phyloP scores from a whole-genome alignment of 306 rosid genomes.

The Cyclanthera cordifolia region DNA sequence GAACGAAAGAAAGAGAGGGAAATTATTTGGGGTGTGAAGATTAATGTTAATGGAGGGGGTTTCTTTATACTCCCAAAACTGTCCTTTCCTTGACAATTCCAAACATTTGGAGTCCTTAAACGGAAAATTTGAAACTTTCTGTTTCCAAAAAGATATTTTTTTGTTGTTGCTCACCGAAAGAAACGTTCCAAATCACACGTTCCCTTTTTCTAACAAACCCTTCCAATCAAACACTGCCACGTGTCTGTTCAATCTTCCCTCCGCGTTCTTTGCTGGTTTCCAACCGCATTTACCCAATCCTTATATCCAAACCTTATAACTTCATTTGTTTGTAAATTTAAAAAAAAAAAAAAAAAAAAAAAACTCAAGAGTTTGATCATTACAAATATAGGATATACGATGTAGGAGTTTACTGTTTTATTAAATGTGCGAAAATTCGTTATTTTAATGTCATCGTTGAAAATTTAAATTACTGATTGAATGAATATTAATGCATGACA shows the following conservation, averaged over 20 bases:
- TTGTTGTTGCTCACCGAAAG: background rate
- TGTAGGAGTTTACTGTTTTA: too few relatives aligned
- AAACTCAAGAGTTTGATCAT: too few relatives aligned
- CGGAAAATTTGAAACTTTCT: conserved; percentile 11
- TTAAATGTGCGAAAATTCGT: too few relatives aligned
- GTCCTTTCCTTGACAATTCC: conserved; percentile 34
- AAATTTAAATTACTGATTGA: too few relatives aligned
- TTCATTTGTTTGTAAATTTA: too few relatives aligned
- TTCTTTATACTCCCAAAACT: conserved; percentile 17
- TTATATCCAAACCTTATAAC: background rate
- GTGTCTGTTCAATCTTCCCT: background rate
- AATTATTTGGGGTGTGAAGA: background rate
- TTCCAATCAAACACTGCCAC: background rate
- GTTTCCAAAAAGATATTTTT: background rate
- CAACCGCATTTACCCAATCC: background rate
- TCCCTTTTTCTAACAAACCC: background rate
- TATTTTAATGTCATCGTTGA: too few relatives aligned
- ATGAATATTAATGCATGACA: too few relatives aligned
- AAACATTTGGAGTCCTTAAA: conserved; percentile 33
- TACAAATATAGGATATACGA: too few relatives aligned
- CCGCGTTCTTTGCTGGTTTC: background rate
- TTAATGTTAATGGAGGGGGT: background rate
- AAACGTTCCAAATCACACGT: conserved; percentile 12
- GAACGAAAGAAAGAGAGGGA: background rate
- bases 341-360: too few relatives aligned